Percentiles rank a stretch among this genome's conserved stretches.
phyloP scores from a whole-genome alignment of 306 rosid genomes.

The Vicia villosa region DNA sequence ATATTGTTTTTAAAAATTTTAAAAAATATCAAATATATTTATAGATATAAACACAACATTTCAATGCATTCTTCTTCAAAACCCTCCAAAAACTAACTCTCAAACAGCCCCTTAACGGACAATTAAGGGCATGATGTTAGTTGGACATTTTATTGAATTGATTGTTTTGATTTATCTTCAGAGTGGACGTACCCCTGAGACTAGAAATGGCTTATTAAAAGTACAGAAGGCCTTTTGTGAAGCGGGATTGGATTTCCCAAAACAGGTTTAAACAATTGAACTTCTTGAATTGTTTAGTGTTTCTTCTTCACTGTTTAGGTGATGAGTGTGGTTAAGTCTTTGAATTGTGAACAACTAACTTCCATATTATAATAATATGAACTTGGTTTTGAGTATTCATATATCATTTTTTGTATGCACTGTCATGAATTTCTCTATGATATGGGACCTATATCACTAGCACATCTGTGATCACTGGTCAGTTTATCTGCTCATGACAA shows the following conservation, averaged over 20 bases:
- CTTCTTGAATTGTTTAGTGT: neutral
- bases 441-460: slow-evolving; percentile 25
- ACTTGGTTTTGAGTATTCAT: neutral
- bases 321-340: slow-evolving; percentile 17
- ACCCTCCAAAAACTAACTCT: too few relatives aligned
- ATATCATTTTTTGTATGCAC: slow-evolving; percentile 8
- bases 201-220: slow-evolving; percentile 92
- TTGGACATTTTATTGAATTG: slow-evolving; percentile 15
- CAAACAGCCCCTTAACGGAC: too few relatives aligned
- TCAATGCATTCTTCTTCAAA: too few relatives aligned
- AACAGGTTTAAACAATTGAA: slow-evolving; percentile 66
- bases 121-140: neutral
- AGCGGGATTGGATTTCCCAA: slow-evolving; percentile 89
- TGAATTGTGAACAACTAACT: neutral
- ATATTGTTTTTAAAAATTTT: too few relatives aligned
- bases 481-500: slow-evolving; percentile 24
- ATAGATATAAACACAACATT: too few relatives aligned
- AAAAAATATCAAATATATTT: too few relatives aligned
- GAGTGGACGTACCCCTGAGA: slow-evolving; percentile 99
- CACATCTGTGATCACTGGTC: slow-evolving; percentile 30
- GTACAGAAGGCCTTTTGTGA: slow-evolving; percentile 99
- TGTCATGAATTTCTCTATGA: neutral
- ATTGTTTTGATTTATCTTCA: slow-evolving; percentile 44
- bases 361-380: slow-evolving; percentile 7
- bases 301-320: neutral